Evolutionary conservation across 352 stramenopile genomes (phyloP).

Genomic region (Phytophthora fragariaefolia): DNA sequence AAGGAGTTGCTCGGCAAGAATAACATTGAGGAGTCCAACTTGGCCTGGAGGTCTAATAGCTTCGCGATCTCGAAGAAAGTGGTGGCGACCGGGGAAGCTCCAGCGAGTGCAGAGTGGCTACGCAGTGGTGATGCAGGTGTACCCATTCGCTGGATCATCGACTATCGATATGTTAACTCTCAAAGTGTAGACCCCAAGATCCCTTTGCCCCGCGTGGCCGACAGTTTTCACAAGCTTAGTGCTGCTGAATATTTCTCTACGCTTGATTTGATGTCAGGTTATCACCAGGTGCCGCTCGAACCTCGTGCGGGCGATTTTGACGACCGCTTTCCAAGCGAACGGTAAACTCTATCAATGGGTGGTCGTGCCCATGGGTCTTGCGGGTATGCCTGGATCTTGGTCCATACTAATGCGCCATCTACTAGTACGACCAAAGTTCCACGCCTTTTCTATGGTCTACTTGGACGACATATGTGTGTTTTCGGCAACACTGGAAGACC

Average conservation of each 20-base stretch:
- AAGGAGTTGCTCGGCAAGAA: conserved; percentile 17
- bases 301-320: conserved; percentile 14
- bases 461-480: neutral
- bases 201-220: conserved; percentile 2
- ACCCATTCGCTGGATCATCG: neutral
- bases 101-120: neutral
- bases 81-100: neutral
- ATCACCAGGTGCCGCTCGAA: conserved; percentile 34
- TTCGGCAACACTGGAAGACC: neutral
- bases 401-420: neutral
- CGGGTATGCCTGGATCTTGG: neutral
- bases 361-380: conserved; percentile 32
- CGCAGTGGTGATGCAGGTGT: neutral
- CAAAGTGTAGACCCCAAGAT: conserved; percentile 6
- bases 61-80: conserved; percentile 8
- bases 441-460: neutral
- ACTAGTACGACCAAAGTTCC: neutral
- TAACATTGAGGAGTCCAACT: conserved; percentile 17
- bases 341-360: conserved; percentile 45
- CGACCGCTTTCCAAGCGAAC: conserved; percentile 36
- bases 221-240: conserved; percentile 12
- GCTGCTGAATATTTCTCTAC: conserved; percentile 13
- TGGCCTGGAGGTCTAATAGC: conserved; percentile 12
- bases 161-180: neutral
- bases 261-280: conserved; percentile 33